Evolutionary conservation across 345 rosid genomes (phyloP).

Genomic region (Erodium maritimum): DNA sequence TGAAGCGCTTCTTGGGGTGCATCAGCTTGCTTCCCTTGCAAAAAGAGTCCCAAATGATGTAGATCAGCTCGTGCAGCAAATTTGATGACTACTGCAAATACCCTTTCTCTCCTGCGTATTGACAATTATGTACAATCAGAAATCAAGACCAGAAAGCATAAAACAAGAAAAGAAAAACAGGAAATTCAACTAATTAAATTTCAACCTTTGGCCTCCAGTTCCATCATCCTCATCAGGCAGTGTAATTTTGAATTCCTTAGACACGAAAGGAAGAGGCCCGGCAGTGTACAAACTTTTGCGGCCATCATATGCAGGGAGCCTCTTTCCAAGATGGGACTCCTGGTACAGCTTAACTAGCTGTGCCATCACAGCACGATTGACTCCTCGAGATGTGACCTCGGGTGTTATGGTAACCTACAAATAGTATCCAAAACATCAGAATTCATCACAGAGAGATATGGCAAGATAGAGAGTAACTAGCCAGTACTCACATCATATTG

Average conservation of each 20-base stretch:
- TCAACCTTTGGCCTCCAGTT: constrained; percentile 57
- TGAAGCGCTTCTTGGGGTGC: constrained; percentile 98
- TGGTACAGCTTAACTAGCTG: constrained; percentile 43
- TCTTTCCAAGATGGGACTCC: constrained; percentile 73
- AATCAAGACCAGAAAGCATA: not conserved
- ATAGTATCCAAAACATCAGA: not conserved
- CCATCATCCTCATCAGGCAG: constrained; percentile 83
- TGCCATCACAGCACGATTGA: constrained; percentile 80
- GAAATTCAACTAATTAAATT: not conserved
- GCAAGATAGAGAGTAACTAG: not conserved
- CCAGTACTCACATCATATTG: constrained; percentile 64
- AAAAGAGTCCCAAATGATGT: constrained; percentile 71
- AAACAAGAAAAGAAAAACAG: not conserved
- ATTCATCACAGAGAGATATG: not conserved
- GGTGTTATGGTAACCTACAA: constrained; percentile 72
- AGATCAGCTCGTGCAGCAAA: constrained; percentile 88
- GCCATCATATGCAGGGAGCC: constrained; percentile 97
- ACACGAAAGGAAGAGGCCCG: constrained; percentile 72
- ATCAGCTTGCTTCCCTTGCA: constrained; percentile 83
- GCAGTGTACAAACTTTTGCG: constrained; percentile 88
- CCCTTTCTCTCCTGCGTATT: constrained; percentile 59
- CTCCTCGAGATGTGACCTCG: constrained; percentile 64
- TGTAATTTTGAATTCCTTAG: constrained; percentile 61
- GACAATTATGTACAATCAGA: not conserved
- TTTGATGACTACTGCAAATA: constrained; percentile 61